A percentile compares a stretch with the other conserved stretches of the same genome.
Conservation (phyloP, 352 stramenopile species). For the Phytophthora syringae region DNA sequence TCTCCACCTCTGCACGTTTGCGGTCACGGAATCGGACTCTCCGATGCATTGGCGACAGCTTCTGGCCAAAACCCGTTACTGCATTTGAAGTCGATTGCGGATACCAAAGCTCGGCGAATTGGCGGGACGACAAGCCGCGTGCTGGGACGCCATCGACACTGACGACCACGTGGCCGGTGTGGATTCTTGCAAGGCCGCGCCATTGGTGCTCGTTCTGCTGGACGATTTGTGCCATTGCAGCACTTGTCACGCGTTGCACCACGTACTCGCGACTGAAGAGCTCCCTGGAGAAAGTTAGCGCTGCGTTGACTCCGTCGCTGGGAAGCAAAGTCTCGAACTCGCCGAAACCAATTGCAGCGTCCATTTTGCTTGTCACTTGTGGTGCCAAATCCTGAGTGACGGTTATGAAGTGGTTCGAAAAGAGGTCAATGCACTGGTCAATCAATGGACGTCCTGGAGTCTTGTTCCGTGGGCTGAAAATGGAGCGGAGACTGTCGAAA, state of each 20-base stretch:
- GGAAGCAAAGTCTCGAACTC: conserved; percentile 45
- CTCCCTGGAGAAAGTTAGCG: conserved; percentile 41
- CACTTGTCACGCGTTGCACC: conserved; percentile 33
- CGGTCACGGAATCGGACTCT: conserved; percentile 40
- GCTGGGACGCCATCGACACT: conserved; percentile 34
- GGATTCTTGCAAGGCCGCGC: conserved; percentile 32
- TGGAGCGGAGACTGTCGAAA: conserved; percentile 13
- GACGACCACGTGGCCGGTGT: conserved; percentile 40
- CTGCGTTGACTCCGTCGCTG: conserved; percentile 12
- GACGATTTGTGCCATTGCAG: conserved; percentile 19
- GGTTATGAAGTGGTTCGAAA: not conserved
- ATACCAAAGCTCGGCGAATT: conserved; percentile 43
- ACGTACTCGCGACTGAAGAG: conserved; percentile 54
- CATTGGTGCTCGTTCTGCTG: conserved; percentile 9
- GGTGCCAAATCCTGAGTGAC: conserved; percentile 15
- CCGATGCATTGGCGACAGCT: conserved; percentile 1
- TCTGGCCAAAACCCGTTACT: not conserved
- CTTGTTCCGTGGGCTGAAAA: conserved; percentile 11
- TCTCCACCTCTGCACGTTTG: conserved; percentile 42
- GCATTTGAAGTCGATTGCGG: not conserved
- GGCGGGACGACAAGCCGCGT: conserved; percentile 31
- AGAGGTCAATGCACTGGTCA: not conserved
- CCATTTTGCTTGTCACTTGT: conserved; percentile 22
- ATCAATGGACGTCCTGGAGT: conserved; percentile 6
- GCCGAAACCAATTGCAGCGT: conserved; percentile 23